Percentiles rank a stretch among this genome's conserved stretches.
These are phyloP conservation scores for Leccinellum rugosiceps DNA, from an alignment of 768 basidiomycete genomes.

Conservation along the genomic window DNA sequence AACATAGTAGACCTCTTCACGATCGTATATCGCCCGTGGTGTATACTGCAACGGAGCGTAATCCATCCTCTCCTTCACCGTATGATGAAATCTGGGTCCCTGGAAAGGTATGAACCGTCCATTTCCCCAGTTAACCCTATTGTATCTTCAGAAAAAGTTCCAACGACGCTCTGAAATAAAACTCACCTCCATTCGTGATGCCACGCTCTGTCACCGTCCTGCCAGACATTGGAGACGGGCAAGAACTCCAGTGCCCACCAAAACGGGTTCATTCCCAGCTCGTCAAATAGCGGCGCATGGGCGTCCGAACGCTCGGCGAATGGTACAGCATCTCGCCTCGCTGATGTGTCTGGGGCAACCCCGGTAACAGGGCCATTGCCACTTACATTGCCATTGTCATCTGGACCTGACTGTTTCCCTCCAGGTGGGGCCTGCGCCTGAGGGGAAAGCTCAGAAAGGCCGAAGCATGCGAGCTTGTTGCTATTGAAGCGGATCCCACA, in stretches of 20 bases:
- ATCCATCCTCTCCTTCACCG: conserved; percentile 58
- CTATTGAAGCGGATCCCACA: conserved; percentile 60
- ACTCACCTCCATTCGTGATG: conserved; percentile 53
- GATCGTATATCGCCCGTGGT: conserved; percentile 54
- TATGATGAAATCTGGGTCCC: conserved; percentile 57
- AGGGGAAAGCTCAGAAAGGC: conserved; percentile 27
- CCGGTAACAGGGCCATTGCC: not conserved
- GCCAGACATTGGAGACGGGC: conserved; percentile 52
- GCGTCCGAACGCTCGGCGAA: conserved; percentile 23
- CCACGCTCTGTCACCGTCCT: conserved; percentile 55
- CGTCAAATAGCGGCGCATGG: conserved; percentile 51
- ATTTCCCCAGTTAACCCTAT: conserved; percentile 47
- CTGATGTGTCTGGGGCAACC: not conserved
- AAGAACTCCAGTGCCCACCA: conserved; percentile 80
- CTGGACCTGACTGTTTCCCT: not conserved
- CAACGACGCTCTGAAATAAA: conserved; percentile 14
- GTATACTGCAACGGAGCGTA: conserved; percentile 47
- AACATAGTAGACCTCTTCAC: conserved; percentile 44
- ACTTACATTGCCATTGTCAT: not conserved
- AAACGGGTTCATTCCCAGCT: conserved; percentile 38
- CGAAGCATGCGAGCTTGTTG: conserved; percentile 42
- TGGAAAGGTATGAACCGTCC: conserved; percentile 52
- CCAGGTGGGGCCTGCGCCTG: conserved; percentile 1
- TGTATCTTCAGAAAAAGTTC: not conserved
- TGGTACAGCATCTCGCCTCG: not conserved